Percentiles rank a stretch among this genome's conserved stretches.
phyloP scores from a whole-genome alignment of 2,329 filamentous ascomycete genomes.

The Aspergillus transmontanensis region DNA sequence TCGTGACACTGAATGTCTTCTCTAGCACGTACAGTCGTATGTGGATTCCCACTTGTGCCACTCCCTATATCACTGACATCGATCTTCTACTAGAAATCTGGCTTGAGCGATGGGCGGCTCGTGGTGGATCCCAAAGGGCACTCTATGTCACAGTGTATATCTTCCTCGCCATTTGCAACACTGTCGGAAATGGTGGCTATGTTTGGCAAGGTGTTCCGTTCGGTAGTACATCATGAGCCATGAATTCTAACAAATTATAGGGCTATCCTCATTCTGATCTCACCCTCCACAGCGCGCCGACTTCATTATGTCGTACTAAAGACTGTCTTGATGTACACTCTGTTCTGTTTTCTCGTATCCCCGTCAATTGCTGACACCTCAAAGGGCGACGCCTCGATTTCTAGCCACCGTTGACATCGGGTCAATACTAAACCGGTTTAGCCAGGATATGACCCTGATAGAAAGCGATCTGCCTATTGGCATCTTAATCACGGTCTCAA shows the following conservation, averaged over 20 bases:
- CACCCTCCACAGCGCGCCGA: neutral
- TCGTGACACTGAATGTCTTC: too few species aligned
- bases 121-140: neutral
- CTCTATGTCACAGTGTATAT: slow-evolving; percentile 5
- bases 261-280: slow-evolving; percentile 7
- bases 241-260: neutral
- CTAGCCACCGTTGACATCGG: slow-evolving; percentile 2
- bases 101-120: slow-evolving; percentile 2
- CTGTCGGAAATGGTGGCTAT: slow-evolving; percentile 6
- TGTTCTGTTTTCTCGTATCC: too few species aligned
- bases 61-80: too few species aligned
- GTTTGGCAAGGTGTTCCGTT: neutral
- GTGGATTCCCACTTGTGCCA: too few species aligned
- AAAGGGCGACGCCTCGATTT: neutral
- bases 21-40: too few species aligned
- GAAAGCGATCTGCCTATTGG: slow-evolving; percentile 5
- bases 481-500: neutral
- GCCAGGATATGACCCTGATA: slow-evolving; percentile 3
- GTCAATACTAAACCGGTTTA: neutral
- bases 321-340: slow-evolving; percentile 4
- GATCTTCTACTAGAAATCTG: too few species aligned
- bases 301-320: slow-evolving; percentile 3
- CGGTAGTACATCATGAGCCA: neutral
- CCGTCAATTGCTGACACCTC: too few species aligned
- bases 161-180: neutral